phyloP scores from a whole-genome alignment of 345 rosid species.

The Arabis alpina region DNA sequence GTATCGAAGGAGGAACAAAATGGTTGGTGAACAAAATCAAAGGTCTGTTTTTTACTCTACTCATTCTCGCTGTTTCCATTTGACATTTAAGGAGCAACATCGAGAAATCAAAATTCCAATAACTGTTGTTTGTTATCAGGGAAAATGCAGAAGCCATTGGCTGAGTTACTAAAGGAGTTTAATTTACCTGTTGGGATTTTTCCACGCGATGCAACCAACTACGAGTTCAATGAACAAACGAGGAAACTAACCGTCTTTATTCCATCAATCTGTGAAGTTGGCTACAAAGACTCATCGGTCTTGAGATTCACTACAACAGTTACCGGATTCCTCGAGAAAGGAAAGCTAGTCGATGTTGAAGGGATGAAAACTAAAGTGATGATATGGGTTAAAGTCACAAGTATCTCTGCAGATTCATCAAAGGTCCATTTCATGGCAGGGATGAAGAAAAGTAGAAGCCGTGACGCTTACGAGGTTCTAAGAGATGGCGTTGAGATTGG shows the following conservation, averaged over 20 bases:
- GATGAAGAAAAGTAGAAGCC: constrained; percentile 81
- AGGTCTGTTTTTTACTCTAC: constrained; percentile 52
- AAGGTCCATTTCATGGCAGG: constrained; percentile 94
- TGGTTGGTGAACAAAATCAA: constrained; percentile 93
- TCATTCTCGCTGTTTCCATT: constrained; percentile 11
- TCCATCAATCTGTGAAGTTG: constrained; percentile 78
- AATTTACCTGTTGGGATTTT: constrained; percentile 86
- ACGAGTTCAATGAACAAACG: constrained; percentile 85
- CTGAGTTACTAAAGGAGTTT: constrained; percentile 83
- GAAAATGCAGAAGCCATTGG: constrained; percentile 70
- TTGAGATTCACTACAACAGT: constrained; percentile 83
- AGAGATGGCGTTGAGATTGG: constrained; percentile 64
- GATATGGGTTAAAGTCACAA: constrained; percentile 91
- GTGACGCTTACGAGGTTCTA: constrained; percentile 66
- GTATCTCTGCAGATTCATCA: constrained; percentile 73
- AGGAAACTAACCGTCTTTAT: constrained; percentile 75
- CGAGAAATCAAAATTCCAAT: background rate
- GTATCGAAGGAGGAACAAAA: constrained; percentile 90
- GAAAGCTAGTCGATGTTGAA: constrained; percentile 78
- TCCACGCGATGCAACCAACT: constrained; percentile 82
- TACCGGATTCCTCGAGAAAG: constrained; percentile 66
- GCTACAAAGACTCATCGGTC: constrained; percentile 84
- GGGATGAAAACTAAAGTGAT: constrained; percentile 96
- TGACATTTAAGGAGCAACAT: constrained; percentile 1
- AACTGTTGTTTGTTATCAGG: constrained; percentile 48